Percentiles rank a stretch among this genome's conserved stretches.
Evolutionary conservation across 106 monocot species (phyloP).

Genomic region (Triglochin maritima): DNA sequence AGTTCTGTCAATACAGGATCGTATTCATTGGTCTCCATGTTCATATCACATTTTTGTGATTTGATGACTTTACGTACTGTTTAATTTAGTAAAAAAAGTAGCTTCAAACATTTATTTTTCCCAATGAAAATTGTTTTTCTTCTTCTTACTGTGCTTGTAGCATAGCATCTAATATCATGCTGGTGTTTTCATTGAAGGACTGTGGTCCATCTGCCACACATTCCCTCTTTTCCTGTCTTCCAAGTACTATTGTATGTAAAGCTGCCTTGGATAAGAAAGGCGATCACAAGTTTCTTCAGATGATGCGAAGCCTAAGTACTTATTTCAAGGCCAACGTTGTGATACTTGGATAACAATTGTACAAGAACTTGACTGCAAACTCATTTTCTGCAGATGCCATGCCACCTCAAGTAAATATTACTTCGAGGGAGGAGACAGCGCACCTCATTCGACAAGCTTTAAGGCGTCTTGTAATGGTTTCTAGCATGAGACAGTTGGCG

Average conservation of each 20-base stretch:
- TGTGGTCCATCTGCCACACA: slow-evolving; percentile 44
- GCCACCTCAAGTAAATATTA: slow-evolving; percentile 11
- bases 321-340: background rate
- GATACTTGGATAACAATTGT: background rate
- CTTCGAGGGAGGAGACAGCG: slow-evolving; percentile 49
- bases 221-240: slow-evolving; percentile 54
- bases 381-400: slow-evolving; percentile 13
- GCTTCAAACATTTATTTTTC: too few relatives aligned
- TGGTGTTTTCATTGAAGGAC: slow-evolving; percentile 27
- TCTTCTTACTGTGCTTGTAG: background rate
- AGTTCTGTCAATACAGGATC: too few relatives aligned
- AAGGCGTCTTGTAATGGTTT: slow-evolving; percentile 45
- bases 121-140: too few relatives aligned
- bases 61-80: too few relatives aligned
- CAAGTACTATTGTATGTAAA: slow-evolving; percentile 27
- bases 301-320: slow-evolving; percentile 10
- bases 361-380: background rate
- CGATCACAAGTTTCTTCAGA: slow-evolving; percentile 3
- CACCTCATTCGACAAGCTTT: slow-evolving; percentile 33
- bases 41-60: too few relatives aligned
- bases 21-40: too few relatives aligned
- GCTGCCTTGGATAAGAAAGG: slow-evolving; percentile 5
- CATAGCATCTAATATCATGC: background rate
- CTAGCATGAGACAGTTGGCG: slow-evolving; percentile 63
- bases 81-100: too few relatives aligned